Conservation (phyloP, 2,329 filamentous ascomycete species). For the Pseudogymnoascus sp. region DNA sequence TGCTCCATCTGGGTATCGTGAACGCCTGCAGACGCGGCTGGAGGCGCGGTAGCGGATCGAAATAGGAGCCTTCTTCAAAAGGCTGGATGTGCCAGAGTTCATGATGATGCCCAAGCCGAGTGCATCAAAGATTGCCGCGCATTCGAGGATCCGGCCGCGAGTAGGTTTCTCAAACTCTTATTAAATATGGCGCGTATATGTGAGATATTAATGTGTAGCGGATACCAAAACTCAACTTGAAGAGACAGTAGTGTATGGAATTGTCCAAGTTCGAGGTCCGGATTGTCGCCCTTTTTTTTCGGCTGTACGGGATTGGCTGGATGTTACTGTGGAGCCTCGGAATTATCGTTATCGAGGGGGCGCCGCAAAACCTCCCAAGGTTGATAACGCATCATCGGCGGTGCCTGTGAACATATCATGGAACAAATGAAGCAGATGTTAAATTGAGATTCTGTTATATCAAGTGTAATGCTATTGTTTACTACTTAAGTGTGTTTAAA, state of each 20-base stretch:
- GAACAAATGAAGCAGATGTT: not conserved
- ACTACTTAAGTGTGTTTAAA: not conserved
- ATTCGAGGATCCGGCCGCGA: not conserved
- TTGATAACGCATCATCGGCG: conserved; percentile 2
- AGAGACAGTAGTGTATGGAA: not conserved
- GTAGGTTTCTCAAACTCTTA: not conserved
- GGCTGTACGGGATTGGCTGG: not conserved
- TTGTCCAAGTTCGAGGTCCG: not conserved
- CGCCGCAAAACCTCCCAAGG: not conserved
- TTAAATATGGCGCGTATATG: not conserved
- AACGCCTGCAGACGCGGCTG: not conserved
- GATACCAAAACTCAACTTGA: not conserved
- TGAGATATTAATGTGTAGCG: conserved; percentile 1
- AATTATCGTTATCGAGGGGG: not conserved
- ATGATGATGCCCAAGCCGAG: conserved; percentile 17
- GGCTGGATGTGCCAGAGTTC: conserved; percentile 25
- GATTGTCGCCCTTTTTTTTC: not conserved
- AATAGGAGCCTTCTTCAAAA: conserved; percentile 25
- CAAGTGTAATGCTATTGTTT: not conserved
- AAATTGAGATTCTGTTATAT: not conserved
- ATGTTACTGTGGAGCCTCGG: conserved; percentile 3
- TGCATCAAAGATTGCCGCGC: conserved; percentile 14
- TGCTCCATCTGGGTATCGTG: not conserved
- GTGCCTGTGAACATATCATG: not conserved
- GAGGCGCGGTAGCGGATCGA: conserved; percentile 10